Evolutionary conservation across 116 monocot genomes (phyloP), one percentile per base, ranked within the genome.

Genomic region (Dioscorea cayenensis): DNA sequence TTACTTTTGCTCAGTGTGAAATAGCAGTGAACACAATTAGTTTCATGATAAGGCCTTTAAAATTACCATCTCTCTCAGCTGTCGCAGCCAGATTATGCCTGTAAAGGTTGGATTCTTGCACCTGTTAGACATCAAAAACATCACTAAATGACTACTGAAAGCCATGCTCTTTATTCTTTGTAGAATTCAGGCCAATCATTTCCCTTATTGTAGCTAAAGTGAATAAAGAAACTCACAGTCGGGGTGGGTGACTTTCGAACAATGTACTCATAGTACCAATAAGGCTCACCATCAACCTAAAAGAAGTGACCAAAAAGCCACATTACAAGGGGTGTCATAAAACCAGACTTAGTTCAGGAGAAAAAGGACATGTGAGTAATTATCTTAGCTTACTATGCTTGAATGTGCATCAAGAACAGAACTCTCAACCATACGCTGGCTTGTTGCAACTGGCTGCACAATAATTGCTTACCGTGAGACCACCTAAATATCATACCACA

Each of bases 211-310:
- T 16, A 19, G 55, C 17, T 18, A 55, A 4, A 14, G 27, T 7
- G 17, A 16, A n/a, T 14, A 35, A 9, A 60, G 67, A 68, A 60
- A 84, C 94, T 87, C 60, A 99, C 99, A 80, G 75, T 59, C 72
- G 81, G 81, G 81, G 91, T 91, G 25, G 99, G 94, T 55, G 94
- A 99, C 80, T 91, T 99, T 49, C 99, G 85, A 76, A 94, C 72
- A 43, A 99, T 84, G 81, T 99, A 99, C 81, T 99, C 99, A 68
- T 89, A 94, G 67, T 84, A 94, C 99, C 99, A 99, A 66, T 99
- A 99, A 51, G 78, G 89, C 76, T 83, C 85, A 72, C 86, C 94
- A 75, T 87, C 99, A 80, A 94, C 76, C 97, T 97, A 66, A 52
- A 52, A 73, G 49, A 65, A n/a, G 38, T 2, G 28, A 9, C 37